Evolutionary conservation across 2,329 filamentous ascomycete genomes (phyloP).

Genomic region (Alternaria rosae): DNA sequence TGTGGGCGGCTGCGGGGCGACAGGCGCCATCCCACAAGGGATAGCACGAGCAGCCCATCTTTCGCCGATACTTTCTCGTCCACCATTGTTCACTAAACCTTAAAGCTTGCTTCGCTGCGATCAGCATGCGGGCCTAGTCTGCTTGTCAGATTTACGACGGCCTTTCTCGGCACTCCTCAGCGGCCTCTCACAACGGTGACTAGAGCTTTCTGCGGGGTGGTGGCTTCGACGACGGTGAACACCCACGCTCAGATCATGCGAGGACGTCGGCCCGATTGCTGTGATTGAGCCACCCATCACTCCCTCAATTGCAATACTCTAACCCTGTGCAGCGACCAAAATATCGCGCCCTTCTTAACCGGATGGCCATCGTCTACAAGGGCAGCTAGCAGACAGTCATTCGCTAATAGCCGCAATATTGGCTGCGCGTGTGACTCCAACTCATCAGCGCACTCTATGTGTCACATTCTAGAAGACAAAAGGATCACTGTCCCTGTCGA

Average conservation of each 20-base stretch:
- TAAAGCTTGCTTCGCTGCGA: constrained; percentile 17
- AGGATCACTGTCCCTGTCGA: constrained; percentile 3
- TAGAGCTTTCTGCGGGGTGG: constrained; percentile 12
- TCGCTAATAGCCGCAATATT: constrained; percentile 22
- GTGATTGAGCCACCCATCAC: not conserved
- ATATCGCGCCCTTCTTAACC: not conserved
- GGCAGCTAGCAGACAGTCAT: constrained; percentile 9
- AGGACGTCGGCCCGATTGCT: constrained; percentile 6
- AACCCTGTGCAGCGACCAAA: not conserved
- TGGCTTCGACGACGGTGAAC: constrained; percentile 13
- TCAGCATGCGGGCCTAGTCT: constrained; percentile 23
- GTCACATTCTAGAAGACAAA: constrained; percentile 36
- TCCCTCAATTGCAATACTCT: not conserved
- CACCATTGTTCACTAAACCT: constrained; percentile 29
- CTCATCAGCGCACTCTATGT: constrained; percentile 29
- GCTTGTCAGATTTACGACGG: constrained; percentile 10
- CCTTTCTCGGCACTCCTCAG: constrained; percentile 16
- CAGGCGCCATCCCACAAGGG: constrained; percentile 24
- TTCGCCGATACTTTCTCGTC: constrained; percentile 45
- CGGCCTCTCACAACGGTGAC: constrained; percentile 2
- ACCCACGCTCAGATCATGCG: constrained; percentile 5
- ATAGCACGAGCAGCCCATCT: constrained; percentile 18
- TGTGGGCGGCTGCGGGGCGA: constrained; percentile 29
- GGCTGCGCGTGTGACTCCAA: constrained; percentile 21
- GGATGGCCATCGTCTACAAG: constrained; percentile 6